Conservation (phyloP, 495 filamentous ascomycete species). For the Cercophora samala region DNA sequence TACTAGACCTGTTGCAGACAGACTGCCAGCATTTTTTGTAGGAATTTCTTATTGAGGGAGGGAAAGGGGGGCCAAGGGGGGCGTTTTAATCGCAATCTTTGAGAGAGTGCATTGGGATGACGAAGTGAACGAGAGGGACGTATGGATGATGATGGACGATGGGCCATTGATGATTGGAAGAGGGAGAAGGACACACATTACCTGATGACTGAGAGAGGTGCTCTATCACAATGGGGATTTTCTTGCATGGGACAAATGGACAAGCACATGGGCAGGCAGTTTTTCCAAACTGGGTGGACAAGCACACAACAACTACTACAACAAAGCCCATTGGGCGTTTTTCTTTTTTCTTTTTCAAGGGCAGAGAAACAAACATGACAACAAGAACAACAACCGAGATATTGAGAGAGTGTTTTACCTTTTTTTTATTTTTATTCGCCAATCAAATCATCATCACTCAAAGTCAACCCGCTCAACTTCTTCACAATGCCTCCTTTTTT, state of each 20-base stretch:
- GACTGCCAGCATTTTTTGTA: conserved; percentile 14
- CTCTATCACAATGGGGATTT: not conserved
- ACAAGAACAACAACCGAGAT: not conserved
- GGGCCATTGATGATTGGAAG: not conserved
- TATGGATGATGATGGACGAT: conserved; percentile 1
- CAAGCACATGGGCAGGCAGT: not conserved
- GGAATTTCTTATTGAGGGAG: not conserved
- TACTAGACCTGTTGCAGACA: conserved; percentile 4
- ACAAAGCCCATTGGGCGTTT: not conserved
- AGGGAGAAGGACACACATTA: too few species aligned
- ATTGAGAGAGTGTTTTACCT: too few species aligned
- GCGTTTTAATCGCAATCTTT: not conserved
- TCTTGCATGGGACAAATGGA: not conserved
- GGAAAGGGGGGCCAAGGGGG: not conserved
- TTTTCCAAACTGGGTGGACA: not conserved
- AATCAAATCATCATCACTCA: not conserved
- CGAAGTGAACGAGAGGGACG: not conserved
- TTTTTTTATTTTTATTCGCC: too few species aligned
- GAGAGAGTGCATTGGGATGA: not conserved
- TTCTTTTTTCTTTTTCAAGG: not conserved
- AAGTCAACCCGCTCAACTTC: not conserved
- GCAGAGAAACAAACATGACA: not conserved
- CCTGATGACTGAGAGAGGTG: not conserved
- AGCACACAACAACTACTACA: not conserved
- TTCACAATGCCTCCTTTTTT: not conserved